Evolutionary conservation across 768 basidiomycete species (phyloP), one percentile per base, ranked within the genome.

Genomic region (Ephemerocybe angulata): DNA sequence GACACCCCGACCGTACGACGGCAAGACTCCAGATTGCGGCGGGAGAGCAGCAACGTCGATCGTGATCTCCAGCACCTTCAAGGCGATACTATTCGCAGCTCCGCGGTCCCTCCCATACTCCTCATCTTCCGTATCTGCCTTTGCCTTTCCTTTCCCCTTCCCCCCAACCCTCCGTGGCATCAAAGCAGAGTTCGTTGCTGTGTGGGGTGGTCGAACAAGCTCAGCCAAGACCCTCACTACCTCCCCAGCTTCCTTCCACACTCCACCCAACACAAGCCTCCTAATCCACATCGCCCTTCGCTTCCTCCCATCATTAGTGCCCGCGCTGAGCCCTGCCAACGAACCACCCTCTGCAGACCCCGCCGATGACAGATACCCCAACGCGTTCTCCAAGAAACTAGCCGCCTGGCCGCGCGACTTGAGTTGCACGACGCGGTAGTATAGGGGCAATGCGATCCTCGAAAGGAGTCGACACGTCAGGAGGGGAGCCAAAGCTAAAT

Each of bases 381-480:
- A 72, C 0, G 77, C 71, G 17, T 57, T 60, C n/a, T 69, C 63
- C 42, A 77, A 69, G 12, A 78, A 72, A 8, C 65, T 57, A 11
- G 60, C 57, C 1, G 82, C 68, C 22, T 83, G 78, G 11, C 50
- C 31, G 0, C 73, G 57, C 0, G 78, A 71, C 33, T 64, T 68
- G 42, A 87, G 62, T 60, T 73, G 70, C 40, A 87, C 56, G 40
- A 75, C 72, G 62, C 78, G 72, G 70, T 86, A 86, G 57, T 83
- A 74, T 12, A 85, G 72, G 1, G 85, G 84, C 0, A 76, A 76
- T 1, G 73, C 76, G 56, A 87, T 84, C 55, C 86, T 76, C 41
- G 75, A 66, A 69, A 85, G 82, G 22, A 69, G 62, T 35, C 67
- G 76, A 48, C 69, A 84, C 43, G 82, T 80, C 50, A 81, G 76